Conservation (phyloP, 1,284 basidiomycete genomes). For the Leccinum proliferum region DNA sequence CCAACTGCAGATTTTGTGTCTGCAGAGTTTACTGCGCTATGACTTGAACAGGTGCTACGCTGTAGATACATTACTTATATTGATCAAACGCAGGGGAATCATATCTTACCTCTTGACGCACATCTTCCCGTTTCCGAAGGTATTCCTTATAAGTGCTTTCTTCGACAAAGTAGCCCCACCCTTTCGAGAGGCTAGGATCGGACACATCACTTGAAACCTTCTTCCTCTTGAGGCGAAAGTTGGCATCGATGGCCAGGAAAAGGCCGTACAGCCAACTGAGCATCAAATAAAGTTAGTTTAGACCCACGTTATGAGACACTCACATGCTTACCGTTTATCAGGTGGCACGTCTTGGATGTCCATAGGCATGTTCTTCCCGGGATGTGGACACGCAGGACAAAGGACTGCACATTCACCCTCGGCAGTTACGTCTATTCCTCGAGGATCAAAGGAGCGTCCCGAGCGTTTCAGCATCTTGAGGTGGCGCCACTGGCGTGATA, state of each 20-base stretch:
- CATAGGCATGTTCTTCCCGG: neutral
- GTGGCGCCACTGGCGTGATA: neutral
- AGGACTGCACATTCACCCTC: neutral
- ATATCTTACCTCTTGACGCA: neutral
- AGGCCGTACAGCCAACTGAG: neutral
- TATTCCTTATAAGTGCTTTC: neutral
- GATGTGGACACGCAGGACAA: neutral
- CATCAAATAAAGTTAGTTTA: neutral
- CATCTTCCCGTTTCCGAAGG: neutral
- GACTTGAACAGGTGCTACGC: neutral
- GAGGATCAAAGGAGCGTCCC: neutral
- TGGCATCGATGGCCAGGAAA: slow-evolving; percentile 1
- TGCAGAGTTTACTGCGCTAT: neutral
- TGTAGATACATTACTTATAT: neutral
- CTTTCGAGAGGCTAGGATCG: neutral
- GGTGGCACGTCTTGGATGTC: neutral
- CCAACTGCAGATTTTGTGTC: neutral
- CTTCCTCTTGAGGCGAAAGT: neutral
- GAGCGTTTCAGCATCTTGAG: neutral
- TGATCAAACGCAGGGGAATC: neutral
- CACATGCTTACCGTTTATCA: neutral
- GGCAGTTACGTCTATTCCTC: neutral
- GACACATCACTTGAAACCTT: neutral
- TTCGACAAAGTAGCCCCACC: neutral
- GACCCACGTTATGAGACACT: neutral